These are phyloP conservation scores for Ustilago bromivora DNA, from an alignment of 1,284 basidiomycete genomes.

Conservation along the genomic window DNA sequence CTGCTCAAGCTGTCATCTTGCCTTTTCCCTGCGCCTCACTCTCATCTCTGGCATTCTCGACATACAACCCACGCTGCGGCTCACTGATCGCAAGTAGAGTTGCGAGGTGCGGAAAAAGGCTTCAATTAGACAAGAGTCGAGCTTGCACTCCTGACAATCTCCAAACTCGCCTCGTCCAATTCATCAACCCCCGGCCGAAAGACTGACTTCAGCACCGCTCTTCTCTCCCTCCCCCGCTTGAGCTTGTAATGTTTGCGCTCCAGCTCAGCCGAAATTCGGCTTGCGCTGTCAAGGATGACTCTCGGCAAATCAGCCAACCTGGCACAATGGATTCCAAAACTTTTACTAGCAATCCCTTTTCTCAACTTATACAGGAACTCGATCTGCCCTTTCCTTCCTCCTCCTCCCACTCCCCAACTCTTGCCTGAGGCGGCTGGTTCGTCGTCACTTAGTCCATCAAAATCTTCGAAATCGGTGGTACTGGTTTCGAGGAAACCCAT, in stretches of 20 bases:
- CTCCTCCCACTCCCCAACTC: constrained; percentile 8
- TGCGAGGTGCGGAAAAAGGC: too few species aligned
- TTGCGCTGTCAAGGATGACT: constrained; percentile 19
- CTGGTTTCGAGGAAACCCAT: constrained; percentile 54
- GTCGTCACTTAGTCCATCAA: not conserved
- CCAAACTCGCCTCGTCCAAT: not conserved
- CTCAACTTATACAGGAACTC: constrained; percentile 65
- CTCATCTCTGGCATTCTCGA: too few species aligned
- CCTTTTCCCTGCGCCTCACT: too few species aligned
- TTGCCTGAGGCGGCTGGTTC: not conserved
- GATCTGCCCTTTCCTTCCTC: constrained; percentile 33
- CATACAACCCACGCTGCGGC: too few species aligned
- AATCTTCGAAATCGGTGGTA: not conserved
- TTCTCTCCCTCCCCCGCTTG: not conserved
- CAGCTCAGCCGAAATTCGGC: constrained; percentile 6
- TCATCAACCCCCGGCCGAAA: not conserved
- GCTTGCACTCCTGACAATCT: too few species aligned
- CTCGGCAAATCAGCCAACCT: constrained; percentile 52
- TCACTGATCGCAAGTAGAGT: too few species aligned
- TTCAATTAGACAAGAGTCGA: too few species aligned
- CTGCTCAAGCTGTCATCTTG: too few species aligned
- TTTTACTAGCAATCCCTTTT: constrained; percentile 50
- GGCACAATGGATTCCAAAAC: constrained; percentile 67
- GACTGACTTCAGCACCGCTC: not conserved
- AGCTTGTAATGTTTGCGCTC: not conserved